Conservation (phyloP, 441 rosid species). For the Pelargonium myrrhifolium region DNA sequence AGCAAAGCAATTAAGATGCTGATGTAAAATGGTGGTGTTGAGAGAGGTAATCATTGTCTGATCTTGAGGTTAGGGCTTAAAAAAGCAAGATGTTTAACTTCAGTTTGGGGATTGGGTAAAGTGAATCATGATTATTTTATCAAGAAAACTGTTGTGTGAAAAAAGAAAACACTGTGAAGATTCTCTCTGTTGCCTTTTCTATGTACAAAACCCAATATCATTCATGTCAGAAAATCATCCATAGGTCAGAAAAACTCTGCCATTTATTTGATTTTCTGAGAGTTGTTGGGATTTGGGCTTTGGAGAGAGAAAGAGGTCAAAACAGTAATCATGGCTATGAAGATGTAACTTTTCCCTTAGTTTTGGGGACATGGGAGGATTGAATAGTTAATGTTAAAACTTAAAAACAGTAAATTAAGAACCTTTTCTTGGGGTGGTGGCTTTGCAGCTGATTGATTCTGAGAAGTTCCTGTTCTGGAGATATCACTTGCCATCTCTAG, state of each 20-base stretch:
- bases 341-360: slow-evolving; percentile 32
- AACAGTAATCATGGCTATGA: slow-evolving; percentile 28
- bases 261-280: slow-evolving; percentile 35
- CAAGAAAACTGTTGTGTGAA: slow-evolving; percentile 5
- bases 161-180: slow-evolving; percentile 28
- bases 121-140: slow-evolving; percentile 23
- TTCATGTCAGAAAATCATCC: slow-evolving; percentile 44
- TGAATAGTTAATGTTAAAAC: slow-evolving; percentile 13
- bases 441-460: slow-evolving; percentile 47
- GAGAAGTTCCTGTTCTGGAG: slow-evolving; percentile 43
- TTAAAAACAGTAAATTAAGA: slow-evolving; percentile 14
- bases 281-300: slow-evolving; percentile 53
- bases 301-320: slow-evolving; percentile 18
- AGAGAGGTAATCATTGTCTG: slow-evolving; percentile 9
- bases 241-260: slow-evolving; percentile 30
- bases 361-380: slow-evolving; percentile 29
- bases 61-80: slow-evolving; percentile 1
- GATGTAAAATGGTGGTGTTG: slow-evolving; percentile 20
- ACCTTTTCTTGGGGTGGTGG: slow-evolving; percentile 70
- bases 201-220: slow-evolving; percentile 14
- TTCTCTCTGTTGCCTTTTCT: slow-evolving; percentile 30
- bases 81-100: slow-evolving; percentile 21
- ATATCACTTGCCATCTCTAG: slow-evolving; percentile 49
- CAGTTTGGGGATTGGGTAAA: slow-evolving; percentile 43
- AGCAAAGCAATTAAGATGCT: slow-evolving; percentile 5